Evolutionary conservation across 1,284 basidiomycete genomes (phyloP).

Genomic region (Earliella scabrosa): DNA sequence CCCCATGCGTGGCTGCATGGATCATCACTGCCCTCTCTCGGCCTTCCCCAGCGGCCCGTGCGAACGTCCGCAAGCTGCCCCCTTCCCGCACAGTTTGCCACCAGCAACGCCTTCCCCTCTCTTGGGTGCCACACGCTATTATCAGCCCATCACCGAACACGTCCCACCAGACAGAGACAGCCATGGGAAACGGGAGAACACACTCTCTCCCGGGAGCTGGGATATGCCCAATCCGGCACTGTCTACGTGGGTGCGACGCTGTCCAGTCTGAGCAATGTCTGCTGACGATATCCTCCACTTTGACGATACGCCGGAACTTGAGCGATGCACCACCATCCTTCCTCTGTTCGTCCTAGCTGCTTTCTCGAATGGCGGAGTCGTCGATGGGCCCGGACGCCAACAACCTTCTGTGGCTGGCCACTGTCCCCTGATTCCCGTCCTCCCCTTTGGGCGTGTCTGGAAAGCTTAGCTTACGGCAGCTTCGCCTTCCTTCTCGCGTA

Average conservation of each 20-base stretch:
- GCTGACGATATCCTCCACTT: too few species aligned
- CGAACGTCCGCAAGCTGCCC: background rate
- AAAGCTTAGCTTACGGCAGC: slow-evolving; percentile 13
- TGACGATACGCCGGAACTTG: too few species aligned
- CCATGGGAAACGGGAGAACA: background rate
- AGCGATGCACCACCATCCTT: too few species aligned
- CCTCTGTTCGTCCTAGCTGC: too few species aligned
- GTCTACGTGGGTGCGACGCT: too few species aligned
- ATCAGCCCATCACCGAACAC: background rate
- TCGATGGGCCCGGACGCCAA: too few species aligned
- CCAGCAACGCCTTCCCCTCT: background rate
- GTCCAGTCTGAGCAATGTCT: too few species aligned
- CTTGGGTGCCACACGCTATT: background rate
- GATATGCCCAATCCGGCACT: background rate
- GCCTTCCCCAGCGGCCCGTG: background rate
- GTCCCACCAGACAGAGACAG: background rate
- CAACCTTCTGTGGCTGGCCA: too few species aligned
- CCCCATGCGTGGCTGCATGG: background rate
- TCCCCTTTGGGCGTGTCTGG: background rate
- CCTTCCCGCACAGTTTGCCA: background rate
- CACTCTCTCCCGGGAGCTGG: background rate
- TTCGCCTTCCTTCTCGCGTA: background rate
- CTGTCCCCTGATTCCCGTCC: too few species aligned
- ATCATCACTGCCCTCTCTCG: background rate
- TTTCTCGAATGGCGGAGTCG: too few species aligned